Evolutionary conservation across 495 filamentous ascomycete species (phyloP), one percentile per base, ranked within the genome.

Genomic region (Aspergillus avenaceus): DNA sequence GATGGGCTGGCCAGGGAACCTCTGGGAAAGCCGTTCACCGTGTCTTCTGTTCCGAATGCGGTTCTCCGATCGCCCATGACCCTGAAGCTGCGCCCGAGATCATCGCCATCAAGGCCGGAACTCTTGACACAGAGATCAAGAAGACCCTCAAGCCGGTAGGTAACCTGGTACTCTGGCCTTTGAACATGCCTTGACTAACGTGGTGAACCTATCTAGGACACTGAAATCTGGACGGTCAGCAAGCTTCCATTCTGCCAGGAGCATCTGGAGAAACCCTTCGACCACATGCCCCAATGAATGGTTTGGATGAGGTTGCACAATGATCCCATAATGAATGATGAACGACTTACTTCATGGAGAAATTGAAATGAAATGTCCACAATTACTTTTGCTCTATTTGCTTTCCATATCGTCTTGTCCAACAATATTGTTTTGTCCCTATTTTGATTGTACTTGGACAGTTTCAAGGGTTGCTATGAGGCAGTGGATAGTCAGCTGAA

Each of bases 191-290:
- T 18, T 8, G 1, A 34, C 45, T 57, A 41, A 57, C 36, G 1
- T 41, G 21, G 1, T 22, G 47, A 21, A 13, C 38, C 3, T 32
- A n/a, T 24, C 19, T 50, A 81, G 81, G 78, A 83, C 59, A 81
- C 79, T 60, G 83, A 86, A 67, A 85, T 86, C 70, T 86, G 83
- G 83, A 80, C 77, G 23, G 76, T 68, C 52, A 60, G 77, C 75
- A 86, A 86, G 75, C 74, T 86, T 46, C 82, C 83, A 28, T 86
- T 85, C 74, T 83, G 81, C 69, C 67, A 78, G 72, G 82, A 86
- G 70, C 60, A 78, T 46, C 71, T 86, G 50, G 79, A 62, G 4
- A 73, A 84, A 52, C 70, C 82, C 3, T 84, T 84, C 64, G 52
- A 77, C 65, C 65, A 79, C 52, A 85, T 85, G 82, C 82, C 82